Evolutionary conservation across 2,329 filamentous ascomycete species (phyloP), one percentile per base, ranked within the genome.

Genomic region (Eutypa lata): DNA sequence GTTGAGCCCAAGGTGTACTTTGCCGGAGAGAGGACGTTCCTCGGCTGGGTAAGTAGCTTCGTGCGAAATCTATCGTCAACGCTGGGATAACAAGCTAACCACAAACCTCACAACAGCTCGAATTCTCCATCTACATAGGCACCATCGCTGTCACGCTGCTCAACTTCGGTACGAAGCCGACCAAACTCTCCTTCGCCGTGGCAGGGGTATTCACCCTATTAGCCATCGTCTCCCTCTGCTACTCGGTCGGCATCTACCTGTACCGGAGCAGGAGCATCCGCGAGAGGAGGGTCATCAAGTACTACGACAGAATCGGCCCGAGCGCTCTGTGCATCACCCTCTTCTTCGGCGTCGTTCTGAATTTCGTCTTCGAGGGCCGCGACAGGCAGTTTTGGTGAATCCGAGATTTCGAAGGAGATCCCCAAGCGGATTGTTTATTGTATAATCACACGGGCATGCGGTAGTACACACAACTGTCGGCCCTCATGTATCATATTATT

Each of bases 1-100:
- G 92, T 99, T 33, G 94, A 99, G 72, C 94, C 94, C 33, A 99
- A 99, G 74, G 94, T 99, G 48, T 96, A 91, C 71, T 96, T 99
- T 68, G 94, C 94, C 21, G 92, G 91, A 1, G 94, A 99, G 73
- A 84, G 94, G 59, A 99, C 94, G 1, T 99, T 97, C 74, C 81
- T 99, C 53, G 90, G 91, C 57, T 99, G 94, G 91, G 86, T 89
- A 73, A 75, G 84, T 74, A 38, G 26, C 42, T 43, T 45, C 40
- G 38, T 46, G n/a, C 50, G 26, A 31, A n/a, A 26, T 51, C 33
- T 40, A n/a, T 10, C 7, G 13, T 38, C n/a, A 35, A n/a, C 18
- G 22, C 37, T 46, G 19, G 10, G 11, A 21, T 38, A 28, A 51
- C 47, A 19, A 31, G 21, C 22, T 11, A 22, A 45, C 58, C 67